A percentile compares a stretch with the other conserved stretches of the same genome.
phyloP scores from a whole-genome alignment of 441 rosid species.

The Gossypium aridum region DNA sequence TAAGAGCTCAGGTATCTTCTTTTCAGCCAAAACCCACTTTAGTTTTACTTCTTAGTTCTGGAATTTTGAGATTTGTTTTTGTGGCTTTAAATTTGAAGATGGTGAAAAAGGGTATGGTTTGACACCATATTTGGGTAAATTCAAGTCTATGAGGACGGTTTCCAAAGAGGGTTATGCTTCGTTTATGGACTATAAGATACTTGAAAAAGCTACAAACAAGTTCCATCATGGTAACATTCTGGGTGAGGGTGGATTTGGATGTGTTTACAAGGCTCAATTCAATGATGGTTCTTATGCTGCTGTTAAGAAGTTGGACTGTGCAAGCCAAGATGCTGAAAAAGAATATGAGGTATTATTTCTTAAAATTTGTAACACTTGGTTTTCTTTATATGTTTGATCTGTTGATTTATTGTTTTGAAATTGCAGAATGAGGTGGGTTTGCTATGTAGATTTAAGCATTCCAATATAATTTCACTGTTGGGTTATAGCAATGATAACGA shows the following conservation, averaged over 20 bases:
- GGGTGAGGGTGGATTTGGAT: slow-evolving; percentile 91
- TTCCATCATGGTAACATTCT: slow-evolving; percentile 60
- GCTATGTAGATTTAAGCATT: slow-evolving; percentile 65
- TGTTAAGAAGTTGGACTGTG: slow-evolving; percentile 74
- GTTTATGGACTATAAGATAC: slow-evolving; percentile 50
- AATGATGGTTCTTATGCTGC: slow-evolving; percentile 55
- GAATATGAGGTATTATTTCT: slow-evolving; percentile 59
- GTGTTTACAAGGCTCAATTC: slow-evolving; percentile 61
- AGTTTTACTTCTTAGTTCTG: background rate
- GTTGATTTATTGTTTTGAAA: slow-evolving; percentile 8
- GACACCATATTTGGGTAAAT: slow-evolving; percentile 46
- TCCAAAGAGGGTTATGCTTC: slow-evolving; percentile 42
- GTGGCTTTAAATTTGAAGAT: slow-evolving; percentile 24
- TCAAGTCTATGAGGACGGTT: slow-evolving; percentile 37
- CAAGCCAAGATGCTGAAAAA: slow-evolving; percentile 47
- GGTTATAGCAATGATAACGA: slow-evolving; percentile 61
- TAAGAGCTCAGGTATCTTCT: slow-evolving; percentile 44
- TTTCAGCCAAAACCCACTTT: background rate
- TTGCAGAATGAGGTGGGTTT: slow-evolving; percentile 82
- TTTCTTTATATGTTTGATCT: background rate
- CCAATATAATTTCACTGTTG: slow-evolving; percentile 63
- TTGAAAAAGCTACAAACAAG: slow-evolving; percentile 62
- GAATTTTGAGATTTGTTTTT: background rate
- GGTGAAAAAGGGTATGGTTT: slow-evolving; percentile 40
- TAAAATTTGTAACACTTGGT: background rate